A percentile compares a stretch with the other conserved stretches of the same genome.
These are phyloP conservation scores for Penicillium sp. DNA, from an alignment of 2,329 filamentous ascomycete genomes.

Conservation along the genomic window DNA sequence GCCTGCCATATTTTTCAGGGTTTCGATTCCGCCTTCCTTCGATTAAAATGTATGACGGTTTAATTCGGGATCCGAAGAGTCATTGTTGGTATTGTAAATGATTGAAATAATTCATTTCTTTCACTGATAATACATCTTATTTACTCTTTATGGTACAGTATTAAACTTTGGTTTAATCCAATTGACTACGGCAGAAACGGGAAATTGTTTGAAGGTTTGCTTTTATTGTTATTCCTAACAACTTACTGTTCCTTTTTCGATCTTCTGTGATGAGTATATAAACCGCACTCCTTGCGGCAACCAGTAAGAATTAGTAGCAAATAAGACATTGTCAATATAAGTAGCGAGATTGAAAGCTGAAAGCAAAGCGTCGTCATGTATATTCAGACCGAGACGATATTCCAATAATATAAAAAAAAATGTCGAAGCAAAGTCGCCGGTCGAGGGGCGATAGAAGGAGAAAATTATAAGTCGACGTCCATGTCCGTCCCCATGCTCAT, in stretches of 20 bases:
- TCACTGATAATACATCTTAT: no score
- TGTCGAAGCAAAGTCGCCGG: slow-evolving; percentile 1
- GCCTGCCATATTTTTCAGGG: background rate
- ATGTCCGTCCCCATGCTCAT: slow-evolving; percentile 39
- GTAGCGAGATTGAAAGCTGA: background rate
- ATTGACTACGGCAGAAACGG: no score
- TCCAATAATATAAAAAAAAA: slow-evolving; percentile 6
- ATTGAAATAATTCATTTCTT: no score
- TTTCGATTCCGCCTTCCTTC: slow-evolving; percentile 6
- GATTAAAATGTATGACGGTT: background rate
- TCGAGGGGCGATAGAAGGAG: background rate
- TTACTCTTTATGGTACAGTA: no score
- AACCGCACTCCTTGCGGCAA: background rate
- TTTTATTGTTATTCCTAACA: background rate
- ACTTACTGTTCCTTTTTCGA: background rate
- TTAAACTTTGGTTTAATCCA: no score
- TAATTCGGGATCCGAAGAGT: no score
- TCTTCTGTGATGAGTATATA: background rate
- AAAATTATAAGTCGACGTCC: slow-evolving; percentile 25
- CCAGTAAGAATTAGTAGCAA: background rate
- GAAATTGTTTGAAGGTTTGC: no score
- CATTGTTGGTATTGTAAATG: no score
- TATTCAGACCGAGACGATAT: background rate
- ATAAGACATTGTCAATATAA: background rate
- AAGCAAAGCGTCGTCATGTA: slow-evolving; percentile 10